These are phyloP conservation scores for Cyanodermella asteris DNA, from an alignment of 2,329 filamentous ascomycete species.

Conservation along the genomic window DNA sequence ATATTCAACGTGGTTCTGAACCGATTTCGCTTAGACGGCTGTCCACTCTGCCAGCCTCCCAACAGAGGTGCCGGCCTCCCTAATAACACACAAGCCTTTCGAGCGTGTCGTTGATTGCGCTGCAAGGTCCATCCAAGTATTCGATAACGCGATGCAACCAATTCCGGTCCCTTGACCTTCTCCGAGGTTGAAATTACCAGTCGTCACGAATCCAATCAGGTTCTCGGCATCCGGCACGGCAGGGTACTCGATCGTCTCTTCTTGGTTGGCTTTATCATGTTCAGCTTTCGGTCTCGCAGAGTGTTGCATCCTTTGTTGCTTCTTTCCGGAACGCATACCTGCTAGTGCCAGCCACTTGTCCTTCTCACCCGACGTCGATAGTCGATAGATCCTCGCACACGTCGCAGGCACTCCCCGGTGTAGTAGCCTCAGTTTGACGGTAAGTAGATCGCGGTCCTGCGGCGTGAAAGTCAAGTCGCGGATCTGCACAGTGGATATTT, in stretches of 20 bases:
- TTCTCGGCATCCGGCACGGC: slow-evolving; percentile 52
- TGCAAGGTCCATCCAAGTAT: slow-evolving; percentile 24
- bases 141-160: slow-evolving; percentile 43
- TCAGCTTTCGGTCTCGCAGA: slow-evolving; percentile 12
- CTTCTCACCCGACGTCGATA: slow-evolving; percentile 38
- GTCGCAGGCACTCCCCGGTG: slow-evolving; percentile 46
- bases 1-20: too few species aligned
- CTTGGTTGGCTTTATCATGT: too few species aligned
- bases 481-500: too few species aligned
- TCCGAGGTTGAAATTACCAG: slow-evolving; percentile 60
- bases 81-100: slow-evolving; percentile 44
- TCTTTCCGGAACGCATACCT: too few species aligned
- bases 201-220: slow-evolving; percentile 76
- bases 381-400: slow-evolving; percentile 67
- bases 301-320: slow-evolving; percentile 15
- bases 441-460: too few species aligned
- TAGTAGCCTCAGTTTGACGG: slow-evolving; percentile 45
- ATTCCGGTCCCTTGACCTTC: slow-evolving; percentile 57
- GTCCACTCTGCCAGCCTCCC: slow-evolving; percentile 69
- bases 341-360: slow-evolving; percentile 50
- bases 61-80: slow-evolving; percentile 56
- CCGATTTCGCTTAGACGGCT: slow-evolving; percentile 25
- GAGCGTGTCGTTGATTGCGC: not conserved
- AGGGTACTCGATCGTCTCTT: slow-evolving; percentile 37
- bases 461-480: too few species aligned